A percentile compares a stretch with the other conserved stretches of the same genome.
Conservation (phyloP, 495 filamentous ascomycete species). For the Tetracladium marchalianum region DNA sequence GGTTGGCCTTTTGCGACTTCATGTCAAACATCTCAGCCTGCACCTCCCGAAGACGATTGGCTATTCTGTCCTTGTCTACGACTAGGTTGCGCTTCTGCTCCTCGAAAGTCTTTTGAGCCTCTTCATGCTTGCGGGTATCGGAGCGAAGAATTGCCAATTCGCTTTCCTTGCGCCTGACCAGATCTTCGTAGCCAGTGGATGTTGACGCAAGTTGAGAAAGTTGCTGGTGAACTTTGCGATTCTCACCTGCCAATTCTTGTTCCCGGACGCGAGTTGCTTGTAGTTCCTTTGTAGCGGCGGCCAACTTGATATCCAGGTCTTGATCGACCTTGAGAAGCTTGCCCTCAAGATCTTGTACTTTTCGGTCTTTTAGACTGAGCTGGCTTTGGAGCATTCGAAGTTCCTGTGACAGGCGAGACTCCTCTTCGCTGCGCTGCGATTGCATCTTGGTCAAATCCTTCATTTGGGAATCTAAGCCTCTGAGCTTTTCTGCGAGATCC, state of each 20-base stretch:
- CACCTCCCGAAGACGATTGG: conserved; percentile 67
- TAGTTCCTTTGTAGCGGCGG: conserved; percentile 72
- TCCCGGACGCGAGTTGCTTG: conserved; percentile 59
- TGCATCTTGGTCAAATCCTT: conserved; percentile 55
- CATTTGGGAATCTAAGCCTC: conserved; percentile 57
- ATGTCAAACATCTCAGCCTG: conserved; percentile 83
- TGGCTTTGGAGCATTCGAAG: conserved; percentile 90
- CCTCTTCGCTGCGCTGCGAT: conserved; percentile 57
- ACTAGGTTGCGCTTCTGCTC: conserved; percentile 59
- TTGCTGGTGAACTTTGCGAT: conserved; percentile 75
- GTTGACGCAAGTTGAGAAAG: conserved; percentile 81
- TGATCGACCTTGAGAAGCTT: conserved; percentile 81
- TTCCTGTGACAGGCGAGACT: conserved; percentile 67
- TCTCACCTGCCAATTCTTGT: conserved; percentile 69
- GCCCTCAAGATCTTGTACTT: conserved; percentile 75
- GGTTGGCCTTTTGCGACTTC: conserved; percentile 68
- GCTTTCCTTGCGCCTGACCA: conserved; percentile 87
- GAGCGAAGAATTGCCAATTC: conserved; percentile 76
- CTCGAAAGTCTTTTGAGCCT: conserved; percentile 67
- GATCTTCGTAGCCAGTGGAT: conserved; percentile 88
- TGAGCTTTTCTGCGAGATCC: conserved; percentile 53
- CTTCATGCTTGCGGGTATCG: conserved; percentile 69
- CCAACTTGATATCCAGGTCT: conserved; percentile 80
- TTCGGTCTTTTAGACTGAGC: conserved; percentile 79
- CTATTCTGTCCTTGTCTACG: conserved; percentile 70